These are phyloP conservation scores for Pyrenula aspistea DNA, from an alignment of 495 filamentous ascomycete genomes.

Conservation along the genomic window DNA sequence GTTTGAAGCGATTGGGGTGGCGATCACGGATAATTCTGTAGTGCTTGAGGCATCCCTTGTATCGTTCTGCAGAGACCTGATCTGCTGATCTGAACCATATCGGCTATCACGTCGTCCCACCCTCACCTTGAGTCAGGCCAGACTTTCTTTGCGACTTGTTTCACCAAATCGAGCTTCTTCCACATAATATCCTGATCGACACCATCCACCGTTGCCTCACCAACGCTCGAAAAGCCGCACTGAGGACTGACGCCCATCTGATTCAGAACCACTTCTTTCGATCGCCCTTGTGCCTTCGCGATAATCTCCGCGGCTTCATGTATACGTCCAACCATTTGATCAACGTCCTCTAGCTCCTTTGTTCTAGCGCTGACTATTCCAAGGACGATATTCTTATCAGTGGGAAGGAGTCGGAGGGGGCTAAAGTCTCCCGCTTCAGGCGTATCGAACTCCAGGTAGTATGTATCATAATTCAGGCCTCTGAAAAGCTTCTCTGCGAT, in stretches of 20 bases:
- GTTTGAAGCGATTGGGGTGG: neutral
- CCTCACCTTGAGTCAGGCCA: neutral
- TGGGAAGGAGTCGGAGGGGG: constrained; percentile 10
- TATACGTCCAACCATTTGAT: constrained; percentile 33
- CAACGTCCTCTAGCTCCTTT: constrained; percentile 8
- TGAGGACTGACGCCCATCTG: constrained; percentile 50
- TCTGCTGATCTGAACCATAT: neutral
- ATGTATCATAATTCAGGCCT: constrained; percentile 11
- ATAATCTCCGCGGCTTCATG: constrained; percentile 42
- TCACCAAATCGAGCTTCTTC: constrained; percentile 31
- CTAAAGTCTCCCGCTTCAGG: constrained; percentile 11
- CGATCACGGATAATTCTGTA: too few relatives aligned
- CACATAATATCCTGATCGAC: constrained; percentile 44
- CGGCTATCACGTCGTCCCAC: neutral
- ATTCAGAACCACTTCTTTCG: constrained; percentile 29
- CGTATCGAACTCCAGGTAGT: constrained; percentile 14
- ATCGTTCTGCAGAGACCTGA: too few relatives aligned
- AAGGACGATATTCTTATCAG: constrained; percentile 12
- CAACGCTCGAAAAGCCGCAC: constrained; percentile 51
- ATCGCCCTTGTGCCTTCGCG: constrained; percentile 27
- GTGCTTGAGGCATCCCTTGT: too few relatives aligned
- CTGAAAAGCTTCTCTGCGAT: constrained; percentile 21
- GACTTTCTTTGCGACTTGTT: neutral
- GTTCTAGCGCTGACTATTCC: constrained; percentile 12
- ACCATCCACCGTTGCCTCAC: constrained; percentile 34